Conservation (phyloP, 805 yeast species). For the Dipodascus albidus region DNA sequence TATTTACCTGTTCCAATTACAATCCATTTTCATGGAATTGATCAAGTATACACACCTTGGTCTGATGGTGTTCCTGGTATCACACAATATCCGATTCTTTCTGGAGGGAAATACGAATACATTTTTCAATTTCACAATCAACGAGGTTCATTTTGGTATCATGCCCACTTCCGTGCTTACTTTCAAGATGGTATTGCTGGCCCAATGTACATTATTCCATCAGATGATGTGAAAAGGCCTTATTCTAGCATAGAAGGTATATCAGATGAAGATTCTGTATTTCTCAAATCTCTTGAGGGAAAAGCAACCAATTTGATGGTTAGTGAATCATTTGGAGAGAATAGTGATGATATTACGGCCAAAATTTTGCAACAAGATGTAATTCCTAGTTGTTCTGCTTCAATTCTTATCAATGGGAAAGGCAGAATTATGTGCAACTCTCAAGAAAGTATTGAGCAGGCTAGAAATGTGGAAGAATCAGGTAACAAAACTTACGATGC, state of each 20-base stretch:
- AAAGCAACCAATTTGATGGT: constrained; percentile 20
- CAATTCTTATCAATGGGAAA: constrained; percentile 27
- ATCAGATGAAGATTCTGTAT: neutral
- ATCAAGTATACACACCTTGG: constrained; percentile 34
- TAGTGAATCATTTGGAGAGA: constrained; percentile 25
- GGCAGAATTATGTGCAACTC: constrained; percentile 5
- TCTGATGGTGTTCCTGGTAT: constrained; percentile 42
- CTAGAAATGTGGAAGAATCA: constrained; percentile 17
- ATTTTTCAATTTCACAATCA: constrained; percentile 31
- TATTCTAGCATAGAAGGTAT: neutral
- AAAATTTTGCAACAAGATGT: constrained; percentile 27
- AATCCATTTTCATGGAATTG: constrained; percentile 45
- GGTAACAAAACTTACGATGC: neutral
- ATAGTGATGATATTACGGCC: constrained; percentile 31
- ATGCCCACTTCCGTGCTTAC: constrained; percentile 38
- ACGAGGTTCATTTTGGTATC: constrained; percentile 46
- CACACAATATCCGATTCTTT: constrained; percentile 38
- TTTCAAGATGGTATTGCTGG: constrained; percentile 40
- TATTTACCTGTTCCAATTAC: constrained; percentile 27
- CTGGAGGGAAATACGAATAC: constrained; percentile 33
- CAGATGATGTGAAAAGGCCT: neutral
- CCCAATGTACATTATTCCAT: constrained; percentile 27
- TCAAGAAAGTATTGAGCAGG: neutral
- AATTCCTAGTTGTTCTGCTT: constrained; percentile 31
- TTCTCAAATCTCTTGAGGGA: constrained; percentile 21